Evolutionary conservation across 257 asterid species (phyloP).

Genomic region (Echites panduratus): DNA sequence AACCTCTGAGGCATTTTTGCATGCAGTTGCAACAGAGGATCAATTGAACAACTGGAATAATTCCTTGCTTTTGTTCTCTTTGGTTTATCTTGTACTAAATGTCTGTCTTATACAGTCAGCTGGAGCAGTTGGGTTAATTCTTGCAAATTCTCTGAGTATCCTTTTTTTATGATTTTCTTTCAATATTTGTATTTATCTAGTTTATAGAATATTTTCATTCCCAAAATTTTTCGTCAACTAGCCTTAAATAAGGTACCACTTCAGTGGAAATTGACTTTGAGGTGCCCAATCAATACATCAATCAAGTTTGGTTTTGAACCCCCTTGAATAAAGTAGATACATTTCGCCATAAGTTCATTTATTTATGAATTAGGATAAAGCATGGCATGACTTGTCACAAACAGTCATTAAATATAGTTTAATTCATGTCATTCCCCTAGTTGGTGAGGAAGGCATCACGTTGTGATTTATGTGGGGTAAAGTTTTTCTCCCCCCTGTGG

Average conservation of each 20-base stretch:
- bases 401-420: neutral
- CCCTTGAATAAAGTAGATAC: neutral
- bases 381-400: neutral
- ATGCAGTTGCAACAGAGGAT: constrained; percentile 84
- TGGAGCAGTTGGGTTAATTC: constrained; percentile 82
- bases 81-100: constrained; percentile 62
- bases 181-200: neutral
- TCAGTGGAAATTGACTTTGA: neutral
- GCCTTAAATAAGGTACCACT: neutral
- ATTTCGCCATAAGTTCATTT: neutral
- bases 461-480: neutral
- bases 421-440: neutral
- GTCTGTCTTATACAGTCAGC: constrained; percentile 70
- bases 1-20: constrained; percentile 95
- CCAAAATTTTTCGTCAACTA: neutral
- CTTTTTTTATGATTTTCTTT: constrained; percentile 23
- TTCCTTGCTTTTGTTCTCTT: constrained; percentile 67
- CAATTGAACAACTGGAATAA: constrained; percentile 74
- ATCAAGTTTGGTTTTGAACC: neutral
- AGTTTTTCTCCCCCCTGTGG: neutral
- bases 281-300: neutral
- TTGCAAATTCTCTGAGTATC: constrained; percentile 97
- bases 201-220: neutral
- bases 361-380: neutral
- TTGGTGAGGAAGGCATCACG: neutral